These are phyloP conservation scores for Tulasnella calospora DNA, from an alignment of 768 basidiomycete genomes.

Conservation along the genomic window DNA sequence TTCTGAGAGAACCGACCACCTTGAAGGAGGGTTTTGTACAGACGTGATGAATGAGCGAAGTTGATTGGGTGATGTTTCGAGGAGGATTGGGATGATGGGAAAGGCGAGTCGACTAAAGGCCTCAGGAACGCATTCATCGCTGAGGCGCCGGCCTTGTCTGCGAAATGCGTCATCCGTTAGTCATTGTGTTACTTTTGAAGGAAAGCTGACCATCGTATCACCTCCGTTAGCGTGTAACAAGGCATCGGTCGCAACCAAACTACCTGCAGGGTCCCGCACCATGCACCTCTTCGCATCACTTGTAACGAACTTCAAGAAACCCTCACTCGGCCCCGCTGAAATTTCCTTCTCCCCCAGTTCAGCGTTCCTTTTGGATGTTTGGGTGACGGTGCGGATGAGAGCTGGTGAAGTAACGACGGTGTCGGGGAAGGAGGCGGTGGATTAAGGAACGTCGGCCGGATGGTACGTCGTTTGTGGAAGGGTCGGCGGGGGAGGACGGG, in stretches of 20 bases:
- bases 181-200: not conserved
- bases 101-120: conserved; percentile 45
- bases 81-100: conserved; percentile 49
- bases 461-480: not conserved
- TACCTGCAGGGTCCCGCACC: conserved; percentile 71
- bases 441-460: conserved; percentile 71
- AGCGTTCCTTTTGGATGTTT: conserved; percentile 80
- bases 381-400: conserved; percentile 56
- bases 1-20: conserved; percentile 80
- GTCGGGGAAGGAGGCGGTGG: conserved; percentile 77
- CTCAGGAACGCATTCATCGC: conserved; percentile 58
- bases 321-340: conserved; percentile 64
- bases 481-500: conserved; percentile 48
- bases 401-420: conserved; percentile 79
- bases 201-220: conserved; percentile 38
- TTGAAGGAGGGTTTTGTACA: conserved; percentile 86
- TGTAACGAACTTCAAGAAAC: conserved; percentile 64
- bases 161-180: not conserved
- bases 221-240: conserved; percentile 84
- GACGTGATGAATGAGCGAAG: conserved; percentile 70
- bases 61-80: conserved; percentile 63
- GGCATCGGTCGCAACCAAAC: conserved; percentile 70
- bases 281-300: conserved; percentile 57
- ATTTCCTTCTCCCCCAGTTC: conserved; percentile 63
- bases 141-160: conserved; percentile 70